Conservation (phyloP, 1,284 basidiomycete species). For the Acaromyces ingoldii region DNA sequence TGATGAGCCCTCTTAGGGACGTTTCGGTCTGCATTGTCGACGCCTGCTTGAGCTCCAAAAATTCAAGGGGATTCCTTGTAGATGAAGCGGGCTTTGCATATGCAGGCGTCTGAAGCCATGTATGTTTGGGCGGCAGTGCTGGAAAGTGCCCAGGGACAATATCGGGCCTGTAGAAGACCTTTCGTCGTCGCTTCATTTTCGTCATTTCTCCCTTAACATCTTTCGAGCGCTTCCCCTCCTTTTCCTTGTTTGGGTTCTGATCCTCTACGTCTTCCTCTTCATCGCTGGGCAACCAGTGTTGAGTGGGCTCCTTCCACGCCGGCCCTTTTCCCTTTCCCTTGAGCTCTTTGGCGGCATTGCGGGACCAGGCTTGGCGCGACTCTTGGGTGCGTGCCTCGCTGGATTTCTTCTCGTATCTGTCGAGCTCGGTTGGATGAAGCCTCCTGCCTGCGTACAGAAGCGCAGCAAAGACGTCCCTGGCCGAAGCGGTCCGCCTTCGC, state of each 20-base stretch:
- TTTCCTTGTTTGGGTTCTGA: constrained; percentile 1
- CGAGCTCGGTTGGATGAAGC: neutral
- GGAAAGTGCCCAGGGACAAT: neutral
- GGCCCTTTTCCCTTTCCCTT: neutral
- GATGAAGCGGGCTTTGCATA: neutral
- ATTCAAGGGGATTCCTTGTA: neutral
- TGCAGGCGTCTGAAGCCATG: constrained; percentile 1
- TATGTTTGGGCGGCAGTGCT: constrained; percentile 4
- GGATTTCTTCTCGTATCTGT: neutral
- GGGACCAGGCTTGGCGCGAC: neutral
- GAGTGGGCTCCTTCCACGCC: neutral
- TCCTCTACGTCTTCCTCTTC: neutral
- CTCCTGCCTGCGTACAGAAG: neutral
- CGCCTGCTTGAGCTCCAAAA: neutral
- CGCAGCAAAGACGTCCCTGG: neutral
- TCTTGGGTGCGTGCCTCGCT: neutral
- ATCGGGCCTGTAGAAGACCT: too few relatives aligned
- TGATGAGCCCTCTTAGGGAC: constrained; percentile 3
- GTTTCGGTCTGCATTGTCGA: neutral
- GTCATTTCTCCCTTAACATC: too few relatives aligned
- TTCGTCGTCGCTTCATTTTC: too few relatives aligned
- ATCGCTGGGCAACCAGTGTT: neutral
- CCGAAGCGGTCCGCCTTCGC: neutral
- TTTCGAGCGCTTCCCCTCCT: too few relatives aligned
- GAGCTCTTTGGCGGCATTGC: too few relatives aligned